A percentile compares a stretch with the other conserved stretches of the same genome.
Evolutionary conservation across 2,329 filamentous ascomycete species (phyloP).

Genomic region (Tolypocladium paradoxum): DNA sequence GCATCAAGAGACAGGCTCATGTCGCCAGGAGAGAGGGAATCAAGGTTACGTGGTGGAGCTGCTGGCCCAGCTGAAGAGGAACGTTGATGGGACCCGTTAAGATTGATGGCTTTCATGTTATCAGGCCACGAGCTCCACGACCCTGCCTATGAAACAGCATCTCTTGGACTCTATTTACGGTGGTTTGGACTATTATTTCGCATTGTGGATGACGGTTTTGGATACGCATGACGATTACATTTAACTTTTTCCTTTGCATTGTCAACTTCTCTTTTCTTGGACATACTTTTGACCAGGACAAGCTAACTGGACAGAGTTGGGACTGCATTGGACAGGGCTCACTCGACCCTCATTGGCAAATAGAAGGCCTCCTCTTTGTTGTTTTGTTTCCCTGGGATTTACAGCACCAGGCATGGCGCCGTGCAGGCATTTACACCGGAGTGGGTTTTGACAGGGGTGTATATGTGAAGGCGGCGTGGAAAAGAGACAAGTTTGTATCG

Average conservation of each 20-base stretch:
- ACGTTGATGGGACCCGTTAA: background rate
- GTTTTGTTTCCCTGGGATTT: constrained; percentile 1
- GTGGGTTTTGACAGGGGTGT: background rate
- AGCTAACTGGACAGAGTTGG: background rate
- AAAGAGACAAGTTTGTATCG: background rate
- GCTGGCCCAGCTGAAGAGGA: constrained; percentile 1
- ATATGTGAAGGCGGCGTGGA: background rate
- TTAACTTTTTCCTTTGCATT: background rate
- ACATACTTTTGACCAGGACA: background rate
- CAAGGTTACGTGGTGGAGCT: background rate
- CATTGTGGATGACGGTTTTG: background rate
- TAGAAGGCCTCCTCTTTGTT: background rate
- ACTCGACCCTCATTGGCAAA: background rate
- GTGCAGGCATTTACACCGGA: background rate
- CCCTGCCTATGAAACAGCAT: background rate
- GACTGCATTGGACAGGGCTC: background rate
- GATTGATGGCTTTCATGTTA: background rate
- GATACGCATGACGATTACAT: background rate
- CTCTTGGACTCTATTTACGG: background rate
- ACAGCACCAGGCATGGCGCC: constrained; percentile 4
- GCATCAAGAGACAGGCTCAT: constrained; percentile 3
- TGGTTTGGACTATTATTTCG: background rate
- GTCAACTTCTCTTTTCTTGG: background rate
- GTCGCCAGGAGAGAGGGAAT: constrained; percentile 2
- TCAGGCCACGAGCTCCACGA: background rate